A percentile compares a stretch with the other conserved stretches of the same genome.
Evolutionary conservation across 2,329 filamentous ascomycete genomes (phyloP).

Genomic region (Teratosphaeria destructans): DNA sequence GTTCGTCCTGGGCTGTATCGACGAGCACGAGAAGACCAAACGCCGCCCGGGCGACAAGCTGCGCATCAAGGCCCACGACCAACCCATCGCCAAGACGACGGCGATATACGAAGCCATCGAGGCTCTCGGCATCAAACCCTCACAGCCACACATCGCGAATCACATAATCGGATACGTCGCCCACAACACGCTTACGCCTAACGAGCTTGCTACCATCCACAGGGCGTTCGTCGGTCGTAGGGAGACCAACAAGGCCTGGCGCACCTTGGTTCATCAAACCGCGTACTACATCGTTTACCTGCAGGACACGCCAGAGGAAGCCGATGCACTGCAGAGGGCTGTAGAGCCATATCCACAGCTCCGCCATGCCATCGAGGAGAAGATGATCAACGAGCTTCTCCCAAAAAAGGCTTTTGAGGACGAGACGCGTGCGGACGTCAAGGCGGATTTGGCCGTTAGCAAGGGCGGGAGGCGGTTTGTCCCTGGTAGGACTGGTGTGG

Average conservation of each 20-base stretch:
- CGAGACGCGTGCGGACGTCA: background rate
- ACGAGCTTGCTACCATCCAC: constrained; percentile 3
- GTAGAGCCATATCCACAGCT: background rate
- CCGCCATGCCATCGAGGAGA: background rate
- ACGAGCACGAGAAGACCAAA: background rate
- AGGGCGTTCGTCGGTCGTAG: background rate
- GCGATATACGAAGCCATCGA: constrained; percentile 6
- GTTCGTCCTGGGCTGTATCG: constrained; percentile 5
- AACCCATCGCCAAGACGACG: constrained; percentile 1
- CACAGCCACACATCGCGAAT: constrained; percentile 7
- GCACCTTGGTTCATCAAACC: constrained; percentile 5
- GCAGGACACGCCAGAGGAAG: constrained; percentile 1
- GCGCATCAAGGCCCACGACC: constrained; percentile 5
- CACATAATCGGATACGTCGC: constrained; percentile 6
- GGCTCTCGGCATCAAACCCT: constrained; percentile 4
- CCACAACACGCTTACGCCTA: constrained; percentile 3
- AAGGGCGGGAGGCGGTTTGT: background rate
- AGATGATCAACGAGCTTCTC: constrained; percentile 1
- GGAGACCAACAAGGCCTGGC: constrained; percentile 4
- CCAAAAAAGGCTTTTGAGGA: background rate
- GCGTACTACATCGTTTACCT: constrained; percentile 2
- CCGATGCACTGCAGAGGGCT: constrained; percentile 1
- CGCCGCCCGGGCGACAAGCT: background rate
- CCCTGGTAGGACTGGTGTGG: background rate
- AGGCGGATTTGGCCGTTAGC: background rate